Conservation (phyloP, 1,139 yeast genomes). For the Pneumocystis oryctolagi region DNA sequence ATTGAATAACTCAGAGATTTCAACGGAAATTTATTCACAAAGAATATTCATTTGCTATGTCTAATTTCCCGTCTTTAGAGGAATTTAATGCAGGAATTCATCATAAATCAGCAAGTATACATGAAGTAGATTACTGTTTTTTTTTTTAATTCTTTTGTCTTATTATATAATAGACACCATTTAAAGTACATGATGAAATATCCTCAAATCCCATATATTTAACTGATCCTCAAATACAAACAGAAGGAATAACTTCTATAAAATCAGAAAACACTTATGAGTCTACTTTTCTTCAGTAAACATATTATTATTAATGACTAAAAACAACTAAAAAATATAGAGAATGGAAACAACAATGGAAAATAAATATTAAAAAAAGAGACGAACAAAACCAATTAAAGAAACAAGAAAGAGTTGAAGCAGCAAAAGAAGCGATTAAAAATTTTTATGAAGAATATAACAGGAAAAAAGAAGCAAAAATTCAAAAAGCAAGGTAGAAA, state of each 20-base stretch:
- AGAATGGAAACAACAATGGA: slow-evolving; percentile 79
- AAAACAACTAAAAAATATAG: slow-evolving; percentile 17
- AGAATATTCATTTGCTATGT: slow-evolving; percentile 32
- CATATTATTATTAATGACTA: background rate
- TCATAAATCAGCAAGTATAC: slow-evolving; percentile 13
- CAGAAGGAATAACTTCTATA: background rate
- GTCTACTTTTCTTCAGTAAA: background rate
- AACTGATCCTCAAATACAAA: background rate
- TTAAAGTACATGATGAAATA: background rate
- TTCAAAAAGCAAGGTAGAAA: slow-evolving; percentile 38
- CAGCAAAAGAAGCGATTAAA: slow-evolving; percentile 79
- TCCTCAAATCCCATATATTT: background rate
- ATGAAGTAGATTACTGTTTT: slow-evolving; percentile 13
- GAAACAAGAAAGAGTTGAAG: slow-evolving; percentile 51
- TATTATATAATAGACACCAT: slow-evolving; percentile 23
- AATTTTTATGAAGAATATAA: slow-evolving; percentile 91
- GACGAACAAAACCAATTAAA: slow-evolving; percentile 46
- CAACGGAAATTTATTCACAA: background rate
- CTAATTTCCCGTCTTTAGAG: slow-evolving; percentile 77
- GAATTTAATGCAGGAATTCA: slow-evolving; percentile 25
- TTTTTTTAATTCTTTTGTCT: slow-evolving; percentile 10
- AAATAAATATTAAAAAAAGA: slow-evolving; percentile 64
- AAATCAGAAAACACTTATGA: background rate
- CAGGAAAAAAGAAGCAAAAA: slow-evolving; percentile 59
- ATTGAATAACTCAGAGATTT: background rate